A percentile compares a stretch with the other conserved stretches of the same genome.
phyloP scores from a whole-genome alignment of 345 rosid species.

The Tarenaya hassleriana region DNA sequence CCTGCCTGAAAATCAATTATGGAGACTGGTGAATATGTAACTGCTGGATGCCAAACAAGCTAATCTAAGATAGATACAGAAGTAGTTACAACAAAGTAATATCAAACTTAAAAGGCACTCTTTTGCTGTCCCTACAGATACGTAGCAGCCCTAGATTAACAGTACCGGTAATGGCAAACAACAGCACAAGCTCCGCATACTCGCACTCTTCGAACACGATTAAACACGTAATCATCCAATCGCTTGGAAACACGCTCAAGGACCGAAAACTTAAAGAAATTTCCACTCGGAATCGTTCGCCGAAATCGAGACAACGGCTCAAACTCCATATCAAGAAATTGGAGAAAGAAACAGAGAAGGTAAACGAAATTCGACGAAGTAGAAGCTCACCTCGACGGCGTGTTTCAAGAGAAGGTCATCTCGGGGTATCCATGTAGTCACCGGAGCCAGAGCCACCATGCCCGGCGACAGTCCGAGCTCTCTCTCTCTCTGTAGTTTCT shows the following conservation, averaged over 20 bases:
- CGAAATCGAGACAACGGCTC: constrained; percentile 1
- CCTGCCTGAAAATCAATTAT: constrained; percentile 55
- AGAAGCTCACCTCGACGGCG: constrained; percentile 58
- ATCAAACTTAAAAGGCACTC: too few species aligned
- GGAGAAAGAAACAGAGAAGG: constrained; percentile 3
- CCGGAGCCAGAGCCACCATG: constrained; percentile 71
- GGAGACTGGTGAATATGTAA: constrained; percentile 1
- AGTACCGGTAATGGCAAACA: too few species aligned
- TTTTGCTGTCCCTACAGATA: constrained; percentile 18
- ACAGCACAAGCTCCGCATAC: too few species aligned
- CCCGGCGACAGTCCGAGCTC: constrained; percentile 9
- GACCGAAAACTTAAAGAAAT: too few species aligned
- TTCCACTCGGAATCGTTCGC: too few species aligned
- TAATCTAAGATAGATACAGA: too few species aligned
- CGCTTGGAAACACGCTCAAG: too few species aligned
- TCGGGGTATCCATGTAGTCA: constrained; percentile 56
- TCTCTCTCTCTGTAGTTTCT: too few species aligned
- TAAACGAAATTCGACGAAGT: constrained; percentile 1
- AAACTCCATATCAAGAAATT: constrained; percentile 5
- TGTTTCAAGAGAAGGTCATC: constrained; percentile 69
- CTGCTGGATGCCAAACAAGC: constrained; percentile 12
- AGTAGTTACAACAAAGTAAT: not conserved
- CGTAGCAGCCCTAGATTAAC: constrained; percentile 22
- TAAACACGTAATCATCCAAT: too few species aligned
- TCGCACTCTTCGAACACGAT: too few species aligned